A percentile compares a stretch with the other conserved stretches of the same genome.
Conservation (phyloP, 108 stramenopile genomes). For the Parietichytrium sp. region DNA sequence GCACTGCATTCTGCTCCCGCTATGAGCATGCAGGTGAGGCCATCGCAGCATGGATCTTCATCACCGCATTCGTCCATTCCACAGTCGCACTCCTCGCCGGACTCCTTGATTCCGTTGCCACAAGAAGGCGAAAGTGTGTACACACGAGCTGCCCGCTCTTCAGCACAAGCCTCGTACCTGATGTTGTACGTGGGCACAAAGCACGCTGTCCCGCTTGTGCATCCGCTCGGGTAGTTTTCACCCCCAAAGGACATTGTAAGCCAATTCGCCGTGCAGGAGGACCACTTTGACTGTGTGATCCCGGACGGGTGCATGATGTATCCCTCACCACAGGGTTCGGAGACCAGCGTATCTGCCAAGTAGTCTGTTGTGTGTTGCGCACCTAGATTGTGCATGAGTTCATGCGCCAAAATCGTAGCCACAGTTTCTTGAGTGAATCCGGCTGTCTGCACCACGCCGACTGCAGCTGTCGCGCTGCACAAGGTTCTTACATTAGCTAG, state of each 20-base stretch:
- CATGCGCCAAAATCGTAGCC: constrained; percentile 14
- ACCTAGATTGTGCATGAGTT: background rate
- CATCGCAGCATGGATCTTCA: constrained; percentile 27
- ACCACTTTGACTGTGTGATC: background rate
- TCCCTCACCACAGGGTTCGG: background rate
- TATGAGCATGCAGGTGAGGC: background rate
- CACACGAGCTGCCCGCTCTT: background rate
- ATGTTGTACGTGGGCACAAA: background rate
- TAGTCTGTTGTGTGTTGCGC: constrained; percentile 9
- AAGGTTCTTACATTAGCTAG: constrained; percentile 7
- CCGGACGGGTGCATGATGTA: constrained; percentile 25
- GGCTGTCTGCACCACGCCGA: background rate
- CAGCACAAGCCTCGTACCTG: background rate
- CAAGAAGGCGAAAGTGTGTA: background rate
- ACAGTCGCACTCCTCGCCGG: constrained; percentile 29
- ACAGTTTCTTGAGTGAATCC: background rate
- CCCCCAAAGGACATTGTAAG: background rate
- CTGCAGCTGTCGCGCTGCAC: background rate
- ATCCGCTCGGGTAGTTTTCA: background rate
- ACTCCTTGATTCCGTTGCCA: constrained; percentile 18
- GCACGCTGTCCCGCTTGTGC: background rate
- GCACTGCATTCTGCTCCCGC: background rate
- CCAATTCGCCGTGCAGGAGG: background rate
- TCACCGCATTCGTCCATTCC: constrained; percentile 26
- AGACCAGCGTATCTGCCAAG: background rate